phyloP scores from a whole-genome alignment of 805 yeast species.

The Candida hispaniensis region DNA sequence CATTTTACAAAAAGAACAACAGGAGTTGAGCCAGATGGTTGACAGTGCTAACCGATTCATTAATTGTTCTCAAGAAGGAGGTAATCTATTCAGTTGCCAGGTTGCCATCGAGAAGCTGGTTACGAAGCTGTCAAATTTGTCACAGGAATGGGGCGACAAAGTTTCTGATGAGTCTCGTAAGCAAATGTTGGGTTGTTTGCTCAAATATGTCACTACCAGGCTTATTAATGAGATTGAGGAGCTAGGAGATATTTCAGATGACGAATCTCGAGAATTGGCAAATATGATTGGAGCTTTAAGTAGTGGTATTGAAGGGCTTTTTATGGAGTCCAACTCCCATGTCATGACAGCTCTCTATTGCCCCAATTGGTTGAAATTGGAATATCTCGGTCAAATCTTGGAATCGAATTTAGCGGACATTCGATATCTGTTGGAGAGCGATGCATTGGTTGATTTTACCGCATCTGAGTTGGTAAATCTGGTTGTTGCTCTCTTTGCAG shows the following conservation, averaged over 20 bases:
- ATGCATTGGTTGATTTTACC: slow-evolving; percentile 28
- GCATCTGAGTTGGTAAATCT: slow-evolving; percentile 26
- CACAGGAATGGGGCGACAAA: slow-evolving; percentile 17
- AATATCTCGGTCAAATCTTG: slow-evolving; percentile 28
- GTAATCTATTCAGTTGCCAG: slow-evolving; percentile 18
- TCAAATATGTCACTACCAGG: slow-evolving; percentile 24
- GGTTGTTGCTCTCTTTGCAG: slow-evolving; percentile 29
- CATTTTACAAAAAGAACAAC: slow-evolving; percentile 13
- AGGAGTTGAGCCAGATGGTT: slow-evolving; percentile 12
- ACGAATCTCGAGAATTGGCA: slow-evolving; percentile 22
- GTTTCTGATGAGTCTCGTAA: slow-evolving; percentile 3
- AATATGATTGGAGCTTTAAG: slow-evolving; percentile 17
- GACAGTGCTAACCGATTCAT: slow-evolving; percentile 19
- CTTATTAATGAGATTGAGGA: slow-evolving; percentile 21
- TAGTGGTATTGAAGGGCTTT: background rate
- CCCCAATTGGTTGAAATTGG: slow-evolving; percentile 32
- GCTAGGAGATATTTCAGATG: slow-evolving; percentile 26
- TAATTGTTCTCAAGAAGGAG: slow-evolving; percentile 18
- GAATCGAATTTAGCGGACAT: slow-evolving; percentile 28
- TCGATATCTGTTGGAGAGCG: slow-evolving; percentile 22
- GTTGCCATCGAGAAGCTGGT: slow-evolving; percentile 18
- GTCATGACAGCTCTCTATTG: slow-evolving; percentile 24
- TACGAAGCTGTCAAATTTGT: slow-evolving; percentile 13
- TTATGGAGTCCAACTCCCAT: slow-evolving; percentile 10
- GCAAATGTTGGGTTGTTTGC: slow-evolving; percentile 19